Evolutionary conservation across 108 stramenopile species (phyloP), one percentile per base, ranked within the genome.

Genomic region (Fragilaria radians): DNA sequence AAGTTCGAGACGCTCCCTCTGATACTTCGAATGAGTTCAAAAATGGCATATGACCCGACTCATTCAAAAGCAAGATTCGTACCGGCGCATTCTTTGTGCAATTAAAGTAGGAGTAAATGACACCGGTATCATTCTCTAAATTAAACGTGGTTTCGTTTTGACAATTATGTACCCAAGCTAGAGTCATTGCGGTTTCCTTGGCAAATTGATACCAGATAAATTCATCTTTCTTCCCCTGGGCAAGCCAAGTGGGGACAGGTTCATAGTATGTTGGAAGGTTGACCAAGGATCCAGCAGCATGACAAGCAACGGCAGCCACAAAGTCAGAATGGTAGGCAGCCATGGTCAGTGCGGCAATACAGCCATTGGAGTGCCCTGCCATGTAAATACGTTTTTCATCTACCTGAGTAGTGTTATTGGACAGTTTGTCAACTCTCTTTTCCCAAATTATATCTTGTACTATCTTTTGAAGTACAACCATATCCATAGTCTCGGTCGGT

Each of bases 311-410:
- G 14, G 64, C 70, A 2, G 70, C 64, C 25, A 71, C 53, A 19
- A 61, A 19, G 23, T 71, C 64, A 22, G 70, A 71, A 32, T 65
- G 45, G 33, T 52, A 2, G 2, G 59, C 59, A 1, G 58, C 70
- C 70, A 71, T 71, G 36, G 49, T 0, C 3, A 71, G 19, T 36
- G 51, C 22, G 11, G 54, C 46, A 0, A 66, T 46, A 23, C 70
- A 71, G 11, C 70, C 70, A 66, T 71, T 71, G 51, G 64, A 65
- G 61, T 71, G 70, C 3, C 70, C 70, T 14, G 70, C 59, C 63
- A 71, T 65, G 59, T 71, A 71, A 0, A 71, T 65, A 3, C 70
- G 57, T 2, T 30, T 28, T 18, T 32, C 29, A 71, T 71, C 70
- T 27, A 71, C 60, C 4, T 53, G 3, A 14, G 48, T 22, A 18